Percentiles rank a stretch among this genome's conserved stretches.
These are phyloP conservation scores for Tothia fuscella DNA, from an alignment of 2,329 filamentous ascomycete genomes.

Conservation along the genomic window DNA sequence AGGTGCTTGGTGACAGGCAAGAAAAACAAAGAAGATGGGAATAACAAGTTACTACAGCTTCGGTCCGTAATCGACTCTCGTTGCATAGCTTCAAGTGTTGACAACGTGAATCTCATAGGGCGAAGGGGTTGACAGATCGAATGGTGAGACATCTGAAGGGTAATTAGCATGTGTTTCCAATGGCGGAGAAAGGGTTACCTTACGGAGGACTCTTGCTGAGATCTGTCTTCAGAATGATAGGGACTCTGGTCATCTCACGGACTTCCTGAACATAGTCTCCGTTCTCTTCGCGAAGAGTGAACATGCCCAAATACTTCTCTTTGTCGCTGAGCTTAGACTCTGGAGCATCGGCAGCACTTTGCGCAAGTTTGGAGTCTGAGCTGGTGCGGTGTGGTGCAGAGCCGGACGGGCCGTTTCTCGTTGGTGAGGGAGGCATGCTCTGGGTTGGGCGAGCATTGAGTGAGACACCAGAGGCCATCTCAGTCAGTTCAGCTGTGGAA, in stretches of 20 bases:
- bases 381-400: slow-evolving; percentile 70
- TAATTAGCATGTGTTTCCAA: slow-evolving; percentile 28
- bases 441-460: slow-evolving; percentile 73
- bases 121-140: slow-evolving; percentile 69
- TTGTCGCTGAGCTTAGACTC: slow-evolving; percentile 80
- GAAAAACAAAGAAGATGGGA: neutral
- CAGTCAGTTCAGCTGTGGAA: slow-evolving; percentile 67
- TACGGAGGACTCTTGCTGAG: slow-evolving; percentile 98
- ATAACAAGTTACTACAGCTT: too few relatives aligned
- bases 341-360: slow-evolving; percentile 51
- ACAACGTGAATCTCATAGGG: too few relatives aligned
- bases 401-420: slow-evolving; percentile 56
- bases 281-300: slow-evolving; percentile 79
- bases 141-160: slow-evolving; percentile 63
- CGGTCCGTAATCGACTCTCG: too few relatives aligned
- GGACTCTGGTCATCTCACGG: slow-evolving; percentile 91
- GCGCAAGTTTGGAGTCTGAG: slow-evolving; percentile 84
- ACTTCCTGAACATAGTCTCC: slow-evolving; percentile 98
- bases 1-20: neutral
- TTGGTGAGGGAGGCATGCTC: slow-evolving; percentile 86
- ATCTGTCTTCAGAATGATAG: slow-evolving; percentile 97
- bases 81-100: too few relatives aligned
- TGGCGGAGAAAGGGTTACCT: slow-evolving; percentile 38
- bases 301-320: slow-evolving; percentile 89
- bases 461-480: slow-evolving; percentile 83